A percentile compares a stretch with the other conserved stretches of the same genome.
These are phyloP conservation scores for Rhodotorula glutinis DNA, from an alignment of 1,284 basidiomycete genomes.

Conservation along the genomic window DNA sequence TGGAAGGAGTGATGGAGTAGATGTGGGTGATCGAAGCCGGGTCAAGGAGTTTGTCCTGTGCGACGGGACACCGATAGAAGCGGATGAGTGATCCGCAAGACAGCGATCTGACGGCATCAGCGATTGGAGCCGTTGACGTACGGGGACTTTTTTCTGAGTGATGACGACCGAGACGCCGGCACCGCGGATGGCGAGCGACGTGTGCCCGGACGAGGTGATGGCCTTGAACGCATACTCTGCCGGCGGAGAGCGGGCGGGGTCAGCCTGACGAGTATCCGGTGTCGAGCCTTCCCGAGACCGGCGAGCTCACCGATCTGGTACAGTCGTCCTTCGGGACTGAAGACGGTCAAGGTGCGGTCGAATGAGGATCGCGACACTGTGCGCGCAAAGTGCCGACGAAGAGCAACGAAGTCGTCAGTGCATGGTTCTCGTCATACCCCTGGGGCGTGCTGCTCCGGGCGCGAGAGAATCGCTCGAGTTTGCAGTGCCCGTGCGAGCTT, in stretches of 20 bases:
- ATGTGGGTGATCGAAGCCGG: slow-evolving; percentile 91
- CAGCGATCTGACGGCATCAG: neutral
- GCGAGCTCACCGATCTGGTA: slow-evolving; percentile 86
- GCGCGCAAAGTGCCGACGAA: neutral
- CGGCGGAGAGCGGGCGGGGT: neutral
- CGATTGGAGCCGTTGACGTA: slow-evolving; percentile 50
- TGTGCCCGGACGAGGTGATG: slow-evolving; percentile 93
- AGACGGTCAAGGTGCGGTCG: slow-evolving; percentile 33
- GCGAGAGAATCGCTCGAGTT: no score
- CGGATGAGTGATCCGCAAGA: neutral
- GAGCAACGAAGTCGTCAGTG: neutral
- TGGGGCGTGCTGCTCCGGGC: no score
- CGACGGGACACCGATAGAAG: neutral
- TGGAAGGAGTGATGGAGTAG: slow-evolving; percentile 92
- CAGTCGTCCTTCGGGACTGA: slow-evolving; percentile 48
- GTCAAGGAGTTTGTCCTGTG: slow-evolving; percentile 94
- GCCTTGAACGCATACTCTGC: slow-evolving; percentile 99
- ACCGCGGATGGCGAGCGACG: slow-evolving; percentile 85
- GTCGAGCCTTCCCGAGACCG: no score
- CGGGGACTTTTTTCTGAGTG: slow-evolving; percentile 97
- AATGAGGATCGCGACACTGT: slow-evolving; percentile 35
- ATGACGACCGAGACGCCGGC: slow-evolving; percentile 93
- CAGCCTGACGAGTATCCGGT: no score
- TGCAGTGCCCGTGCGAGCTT: neutral
- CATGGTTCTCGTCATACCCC: no score